Evolutionary conservation across 1,284 basidiomycete species (phyloP).

Genomic region (Cystobasidium sp.): DNA sequence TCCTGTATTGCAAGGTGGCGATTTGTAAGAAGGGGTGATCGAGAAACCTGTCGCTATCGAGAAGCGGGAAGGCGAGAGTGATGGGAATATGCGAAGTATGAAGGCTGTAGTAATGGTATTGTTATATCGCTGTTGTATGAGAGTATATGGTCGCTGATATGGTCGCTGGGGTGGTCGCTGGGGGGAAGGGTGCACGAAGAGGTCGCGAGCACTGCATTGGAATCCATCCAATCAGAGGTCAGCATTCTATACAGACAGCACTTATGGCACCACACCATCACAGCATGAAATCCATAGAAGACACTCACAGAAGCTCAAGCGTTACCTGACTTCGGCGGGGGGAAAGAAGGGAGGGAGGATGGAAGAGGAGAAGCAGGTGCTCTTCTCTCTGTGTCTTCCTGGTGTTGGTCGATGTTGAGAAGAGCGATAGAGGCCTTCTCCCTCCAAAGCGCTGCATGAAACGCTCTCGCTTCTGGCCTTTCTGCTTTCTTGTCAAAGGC

Average conservation of each 20-base stretch:
- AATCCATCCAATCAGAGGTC: slow-evolving; percentile 7
- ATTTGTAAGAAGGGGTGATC: neutral
- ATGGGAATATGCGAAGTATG: neutral
- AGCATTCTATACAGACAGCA: neutral
- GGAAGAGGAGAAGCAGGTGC: slow-evolving; percentile 6
- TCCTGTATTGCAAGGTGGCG: neutral
- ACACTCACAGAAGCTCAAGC: slow-evolving; percentile 44
- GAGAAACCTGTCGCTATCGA: neutral
- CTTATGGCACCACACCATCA: slow-evolving; percentile 1
- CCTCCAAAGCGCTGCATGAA: too few species aligned
- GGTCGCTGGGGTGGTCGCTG: slow-evolving; percentile 43
- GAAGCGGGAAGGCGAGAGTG: too few species aligned
- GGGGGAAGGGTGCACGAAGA: slow-evolving; percentile 39
- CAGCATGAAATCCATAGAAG: neutral
- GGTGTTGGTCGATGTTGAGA: neutral
- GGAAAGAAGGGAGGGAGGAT: slow-evolving; percentile 20
- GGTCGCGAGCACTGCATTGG: slow-evolving; percentile 16
- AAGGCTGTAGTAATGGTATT: neutral
- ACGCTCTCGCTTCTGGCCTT: too few species aligned
- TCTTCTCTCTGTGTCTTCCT: neutral
- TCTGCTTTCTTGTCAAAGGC: too few species aligned
- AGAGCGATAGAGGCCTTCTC: neutral
- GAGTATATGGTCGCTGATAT: neutral
- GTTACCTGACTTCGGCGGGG: slow-evolving; percentile 40
- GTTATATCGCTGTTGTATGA: neutral